Base-by-base conservation (phyloP, 768 basidiomycete genomes). In the Dacryopinax primogenitus region DNA sequence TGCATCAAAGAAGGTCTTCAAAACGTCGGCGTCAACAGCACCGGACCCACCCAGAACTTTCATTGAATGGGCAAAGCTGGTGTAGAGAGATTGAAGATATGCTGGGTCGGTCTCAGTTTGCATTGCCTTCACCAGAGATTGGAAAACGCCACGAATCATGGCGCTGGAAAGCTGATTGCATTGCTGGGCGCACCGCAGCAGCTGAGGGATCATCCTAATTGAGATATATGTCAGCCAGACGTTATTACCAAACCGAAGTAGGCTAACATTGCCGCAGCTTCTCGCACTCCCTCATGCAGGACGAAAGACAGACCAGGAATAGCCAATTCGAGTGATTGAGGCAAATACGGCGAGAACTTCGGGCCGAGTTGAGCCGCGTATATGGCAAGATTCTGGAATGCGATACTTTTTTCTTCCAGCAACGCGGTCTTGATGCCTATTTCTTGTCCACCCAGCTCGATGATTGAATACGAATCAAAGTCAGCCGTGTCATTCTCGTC, bases 361-460 rank as follows among this genome's bases (percentile, higher is more conserved):
- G 80, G 76, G 0, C 82, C 82, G 0, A 92, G 79, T 3, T 86
- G 84, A 41, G 84, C 86, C 67, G 84, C 85, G 71, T 90, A 87
- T 23, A 90, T 86, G 15, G 90, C 83, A 6, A 92, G 79, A n/a
- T 88, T 90, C 71, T 90, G 88, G 68, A 91, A 90, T 1, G 90
- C 90, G 71, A 89, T 87, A 65, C 88, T 89, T 71, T 92, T 92
- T 69, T 92, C 89, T 71, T 92, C 90, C 69, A 92, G 84, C 0
- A 83, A 83, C 0, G 87, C 84, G 1, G 89, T 92, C 64, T 86
- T 82, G 67, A 92, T 88, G 1, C 86, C 87, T 28, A 90, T 79
- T 18, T 83, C 81, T 62, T 86, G 85, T 0, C 90, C 90, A 62
- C 90, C 87, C 79, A 90, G 83, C 4, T 80, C 78, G 66, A 91